Percentiles rank a stretch among this genome's conserved stretches.
Conservation (phyloP, 2,329 filamentous ascomycete species). For the Setomelanomma holmii region DNA sequence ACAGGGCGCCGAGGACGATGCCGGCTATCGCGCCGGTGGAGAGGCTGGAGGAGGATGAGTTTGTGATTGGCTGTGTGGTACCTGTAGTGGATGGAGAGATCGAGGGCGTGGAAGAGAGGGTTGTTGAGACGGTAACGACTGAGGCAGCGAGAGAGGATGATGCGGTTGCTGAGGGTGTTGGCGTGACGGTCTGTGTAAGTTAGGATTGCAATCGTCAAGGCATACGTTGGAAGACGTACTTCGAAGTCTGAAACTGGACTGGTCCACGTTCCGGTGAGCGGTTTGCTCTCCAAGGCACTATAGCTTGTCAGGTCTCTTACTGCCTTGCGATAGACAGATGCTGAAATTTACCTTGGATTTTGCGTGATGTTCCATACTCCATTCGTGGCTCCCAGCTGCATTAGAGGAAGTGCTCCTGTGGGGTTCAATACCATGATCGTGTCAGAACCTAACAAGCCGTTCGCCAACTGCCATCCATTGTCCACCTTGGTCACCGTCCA, state of each 20-base stretch:
- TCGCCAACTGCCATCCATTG: background rate
- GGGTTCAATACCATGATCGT: background rate
- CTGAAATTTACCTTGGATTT: constrained; percentile 10
- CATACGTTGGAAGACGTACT: background rate
- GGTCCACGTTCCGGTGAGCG: background rate
- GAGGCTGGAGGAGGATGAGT: constrained; percentile 1
- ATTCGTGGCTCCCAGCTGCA: background rate
- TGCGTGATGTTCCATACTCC: background rate
- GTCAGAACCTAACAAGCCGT: constrained; percentile 1
- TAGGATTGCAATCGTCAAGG: background rate
- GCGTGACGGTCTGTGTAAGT: background rate
- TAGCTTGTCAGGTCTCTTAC: background rate
- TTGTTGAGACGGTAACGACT: background rate
- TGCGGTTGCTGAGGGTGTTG: background rate
- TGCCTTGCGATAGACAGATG: background rate
- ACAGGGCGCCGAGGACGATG: constrained; percentile 10
- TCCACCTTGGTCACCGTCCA: background rate
- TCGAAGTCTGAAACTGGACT: background rate
- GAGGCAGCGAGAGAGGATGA: background rate
- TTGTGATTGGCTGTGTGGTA: background rate
- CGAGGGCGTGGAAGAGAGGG: background rate
- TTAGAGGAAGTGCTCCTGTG: background rate
- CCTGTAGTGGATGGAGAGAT: background rate
- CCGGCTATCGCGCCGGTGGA: constrained; percentile 19
- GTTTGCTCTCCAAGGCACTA: constrained; percentile 4